Conservation (phyloP, 306 rosid species). For the Malus sieversii region DNA sequence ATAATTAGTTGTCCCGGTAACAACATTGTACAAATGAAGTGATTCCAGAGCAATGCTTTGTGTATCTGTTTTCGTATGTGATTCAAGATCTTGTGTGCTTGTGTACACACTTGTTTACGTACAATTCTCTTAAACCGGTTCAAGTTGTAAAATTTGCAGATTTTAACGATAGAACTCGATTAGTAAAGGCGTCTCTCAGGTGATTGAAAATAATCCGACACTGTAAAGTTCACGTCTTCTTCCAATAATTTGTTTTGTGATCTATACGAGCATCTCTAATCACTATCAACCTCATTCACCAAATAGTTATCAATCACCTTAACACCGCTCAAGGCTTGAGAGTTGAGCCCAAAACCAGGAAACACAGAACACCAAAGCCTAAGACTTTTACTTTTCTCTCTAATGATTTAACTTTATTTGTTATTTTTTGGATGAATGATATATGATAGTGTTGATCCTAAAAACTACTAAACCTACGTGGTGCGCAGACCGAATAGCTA, state of each 20-base stretch:
- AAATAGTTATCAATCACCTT: too few relatives aligned
- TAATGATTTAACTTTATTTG: too few relatives aligned
- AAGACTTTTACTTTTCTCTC: too few relatives aligned
- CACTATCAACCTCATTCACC: background rate
- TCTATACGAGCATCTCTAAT: background rate
- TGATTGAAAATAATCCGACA: background rate
- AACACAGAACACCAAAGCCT: too few relatives aligned
- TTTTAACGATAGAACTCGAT: background rate
- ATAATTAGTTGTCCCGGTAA: constrained; percentile 22
- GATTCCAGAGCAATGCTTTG: constrained; percentile 21
- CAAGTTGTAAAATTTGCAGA: background rate
- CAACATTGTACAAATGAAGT: constrained; percentile 43
- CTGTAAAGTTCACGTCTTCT: background rate
- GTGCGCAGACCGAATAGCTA: too few relatives aligned
- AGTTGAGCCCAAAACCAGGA: too few relatives aligned
- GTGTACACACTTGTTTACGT: background rate
- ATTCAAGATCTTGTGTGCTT: background rate
- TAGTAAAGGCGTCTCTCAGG: background rate
- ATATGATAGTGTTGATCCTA: too few relatives aligned
- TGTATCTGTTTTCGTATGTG: background rate
- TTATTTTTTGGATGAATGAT: too few relatives aligned
- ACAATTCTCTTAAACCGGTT: too few relatives aligned
- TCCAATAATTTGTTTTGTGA: background rate
- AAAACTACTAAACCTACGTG: too few relatives aligned
- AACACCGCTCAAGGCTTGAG: too few relatives aligned